Conservation (phyloP, 306 rosid species). For the Cucumis hystrix region DNA sequence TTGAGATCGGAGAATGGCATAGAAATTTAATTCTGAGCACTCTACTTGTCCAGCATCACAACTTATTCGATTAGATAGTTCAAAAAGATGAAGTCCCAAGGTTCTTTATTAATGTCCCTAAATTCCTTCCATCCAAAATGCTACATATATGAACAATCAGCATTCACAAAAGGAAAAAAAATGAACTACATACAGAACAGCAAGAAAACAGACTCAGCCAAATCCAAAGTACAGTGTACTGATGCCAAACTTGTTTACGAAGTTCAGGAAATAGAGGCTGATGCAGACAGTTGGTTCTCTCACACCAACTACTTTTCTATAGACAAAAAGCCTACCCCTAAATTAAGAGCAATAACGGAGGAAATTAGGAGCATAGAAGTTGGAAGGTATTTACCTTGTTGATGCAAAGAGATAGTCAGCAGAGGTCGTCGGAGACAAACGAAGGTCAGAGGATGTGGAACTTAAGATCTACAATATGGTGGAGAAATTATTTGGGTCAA, state of each 20-base stretch:
- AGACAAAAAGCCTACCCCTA: too few species aligned
- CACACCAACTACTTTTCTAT: too few species aligned
- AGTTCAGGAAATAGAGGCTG: constrained; percentile 88
- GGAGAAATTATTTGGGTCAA: too few species aligned
- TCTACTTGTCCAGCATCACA: not conserved
- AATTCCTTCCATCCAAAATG: not conserved
- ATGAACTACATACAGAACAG: constrained; percentile 63
- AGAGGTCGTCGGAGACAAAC: too few species aligned
- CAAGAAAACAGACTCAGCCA: constrained; percentile 58
- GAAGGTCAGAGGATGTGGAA: too few species aligned
- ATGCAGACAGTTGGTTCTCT: constrained; percentile 19
- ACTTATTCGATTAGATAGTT: not conserved
- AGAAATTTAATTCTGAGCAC: not conserved
- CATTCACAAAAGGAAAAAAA: not conserved
- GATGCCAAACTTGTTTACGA: constrained; percentile 87
- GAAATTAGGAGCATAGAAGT: too few species aligned
- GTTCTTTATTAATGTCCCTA: not conserved
- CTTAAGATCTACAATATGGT: too few species aligned
- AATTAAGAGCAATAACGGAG: too few species aligned
- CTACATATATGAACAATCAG: constrained; percentile 3
- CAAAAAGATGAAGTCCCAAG: not conserved
- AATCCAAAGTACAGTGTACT: constrained; percentile 81
- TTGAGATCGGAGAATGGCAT: not conserved
- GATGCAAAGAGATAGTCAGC: too few species aligned
- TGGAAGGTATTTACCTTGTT: too few species aligned